phyloP scores from a whole-genome alignment of 495 filamentous ascomycete species.

The Aspergillus hancockii region DNA sequence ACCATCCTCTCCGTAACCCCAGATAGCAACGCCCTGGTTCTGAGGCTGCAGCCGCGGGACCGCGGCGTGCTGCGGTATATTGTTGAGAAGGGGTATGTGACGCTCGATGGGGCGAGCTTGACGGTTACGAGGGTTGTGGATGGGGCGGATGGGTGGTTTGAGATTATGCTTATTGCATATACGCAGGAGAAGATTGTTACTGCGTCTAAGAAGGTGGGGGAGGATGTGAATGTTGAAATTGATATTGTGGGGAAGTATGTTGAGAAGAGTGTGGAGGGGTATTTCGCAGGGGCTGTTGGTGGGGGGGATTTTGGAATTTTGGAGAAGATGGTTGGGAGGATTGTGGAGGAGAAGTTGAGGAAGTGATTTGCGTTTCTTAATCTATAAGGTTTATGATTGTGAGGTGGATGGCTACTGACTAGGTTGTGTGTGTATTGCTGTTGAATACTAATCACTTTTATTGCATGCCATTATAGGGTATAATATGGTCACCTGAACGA shows the following conservation, averaged over 20 bases:
- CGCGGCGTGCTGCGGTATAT: conserved; percentile 73
- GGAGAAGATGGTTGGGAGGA: conserved; percentile 78
- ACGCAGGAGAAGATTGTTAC: conserved; percentile 92
- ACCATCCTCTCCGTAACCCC: conserved; percentile 64
- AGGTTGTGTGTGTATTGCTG: neutral
- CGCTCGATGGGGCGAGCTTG: conserved; percentile 93
- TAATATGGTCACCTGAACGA: conserved; percentile 7
- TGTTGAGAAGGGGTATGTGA: conserved; percentile 95
- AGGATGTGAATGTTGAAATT: conserved; percentile 93
- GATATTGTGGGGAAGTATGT: conserved; percentile 99
- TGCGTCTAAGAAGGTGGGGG: conserved; percentile 76
- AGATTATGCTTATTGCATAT: conserved; percentile 99
- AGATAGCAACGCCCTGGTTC: conserved; percentile 85
- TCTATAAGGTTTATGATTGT: neutral
- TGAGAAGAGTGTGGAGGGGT: conserved; percentile 79
- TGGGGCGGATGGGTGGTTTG: conserved; percentile 80
- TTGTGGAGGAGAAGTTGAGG: conserved; percentile 73
- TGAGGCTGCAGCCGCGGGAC: conserved; percentile 75
- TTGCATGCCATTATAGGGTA: conserved; percentile 7
- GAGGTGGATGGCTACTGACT: neutral
- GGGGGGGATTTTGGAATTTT: conserved; percentile 63
- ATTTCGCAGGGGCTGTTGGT: conserved; percentile 49
- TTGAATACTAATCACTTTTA: conserved; percentile 2
- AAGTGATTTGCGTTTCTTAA: conserved; percentile 21
- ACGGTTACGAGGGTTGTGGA: conserved; percentile 80